phyloP scores from a whole-genome alignment of 805 yeast genomes.

The Pichia eremophila region DNA sequence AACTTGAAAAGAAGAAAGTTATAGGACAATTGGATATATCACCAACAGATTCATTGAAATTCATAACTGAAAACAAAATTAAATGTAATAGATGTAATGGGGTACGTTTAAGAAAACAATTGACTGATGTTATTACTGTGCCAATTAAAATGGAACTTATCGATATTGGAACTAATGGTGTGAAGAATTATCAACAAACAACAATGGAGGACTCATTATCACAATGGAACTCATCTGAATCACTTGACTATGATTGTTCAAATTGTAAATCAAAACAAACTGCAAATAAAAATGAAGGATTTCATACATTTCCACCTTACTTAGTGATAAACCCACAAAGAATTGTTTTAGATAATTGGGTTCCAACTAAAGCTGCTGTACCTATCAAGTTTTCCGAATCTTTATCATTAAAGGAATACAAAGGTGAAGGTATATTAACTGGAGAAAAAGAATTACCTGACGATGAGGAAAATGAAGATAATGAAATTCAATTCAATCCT shows the following conservation, averaged over 20 bases:
- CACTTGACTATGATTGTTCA: constrained; percentile 56
- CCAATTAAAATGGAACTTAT: constrained; percentile 39
- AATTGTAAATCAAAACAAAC: constrained; percentile 32
- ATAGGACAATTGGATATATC: constrained; percentile 21
- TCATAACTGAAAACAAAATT: constrained; percentile 54
- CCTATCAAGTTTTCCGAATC: constrained; percentile 43
- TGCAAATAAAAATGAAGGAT: constrained; percentile 36
- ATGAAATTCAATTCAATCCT: constrained; percentile 35
- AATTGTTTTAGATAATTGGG: constrained; percentile 82
- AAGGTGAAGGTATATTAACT: constrained; percentile 32
- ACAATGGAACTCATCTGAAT: constrained; percentile 37
- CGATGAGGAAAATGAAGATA: constrained; percentile 20
- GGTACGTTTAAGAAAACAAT: constrained; percentile 47
- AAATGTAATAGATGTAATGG: constrained; percentile 48
- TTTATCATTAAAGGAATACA: constrained; percentile 36
- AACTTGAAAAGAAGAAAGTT: constrained; percentile 42
- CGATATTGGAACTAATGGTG: constrained; percentile 33
- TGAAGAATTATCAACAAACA: constrained; percentile 39
- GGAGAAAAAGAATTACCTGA: constrained; percentile 33
- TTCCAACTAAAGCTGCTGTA: constrained; percentile 70
- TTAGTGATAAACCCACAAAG: constrained; percentile 69
- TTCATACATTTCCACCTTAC: constrained; percentile 60
- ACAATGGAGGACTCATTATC: constrained; percentile 41
- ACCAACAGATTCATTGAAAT: constrained; percentile 54
- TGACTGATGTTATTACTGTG: constrained; percentile 57